Base-by-base conservation (phyloP, 345 rosid genomes). In the Cochlearia excelsa region DNA sequence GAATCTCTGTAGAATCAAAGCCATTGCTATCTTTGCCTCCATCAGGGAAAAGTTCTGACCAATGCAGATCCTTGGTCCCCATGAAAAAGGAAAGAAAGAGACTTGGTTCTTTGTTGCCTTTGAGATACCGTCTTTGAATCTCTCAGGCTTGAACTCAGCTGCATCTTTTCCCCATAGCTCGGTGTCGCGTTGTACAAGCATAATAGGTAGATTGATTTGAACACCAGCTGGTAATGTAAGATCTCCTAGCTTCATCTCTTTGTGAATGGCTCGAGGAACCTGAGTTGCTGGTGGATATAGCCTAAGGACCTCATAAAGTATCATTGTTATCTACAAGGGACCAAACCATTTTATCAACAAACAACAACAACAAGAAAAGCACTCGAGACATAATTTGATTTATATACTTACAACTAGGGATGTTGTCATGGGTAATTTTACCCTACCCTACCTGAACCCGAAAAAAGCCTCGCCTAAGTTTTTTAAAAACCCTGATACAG, bases 151-250 rank as follows among this genome's bases (percentile, higher is more conserved):
- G 71, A 87, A 81, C 38, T 87, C 78, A 0, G 61, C 45, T 5
- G 80, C 87, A 70, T 84, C 85, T 0, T 80, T 60, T 1, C 87
- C 92, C 89, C 83, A 84, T 1, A 72, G 63, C 54, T 77, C 70
- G 27, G 63, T 57, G 46, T 74, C 82, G 11, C 57, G 81, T 42
- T 87, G 89, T 9, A 85, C 45, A 23, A 66, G 43, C 1, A 72
- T 7, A 4, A 38, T 23, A 0, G 77, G 81, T 16, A 83, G 1
- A 5, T 3, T 9, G 7, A 85, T 5, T 4, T 16, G 8, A 6
- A 72, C 66, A 2, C 75, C 83, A 0, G 40, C 37, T 1, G 82
- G 84, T 45, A 81, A n/a, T 26, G 48, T 62, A 38, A 80, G 3
- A 1, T 63, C 69, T 7, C 84, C 89, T 3, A 78, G 69, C 58